These are phyloP conservation scores for Boletus semigastroideus DNA, from an alignment of 1,284 basidiomycete species.

Conservation along the genomic window DNA sequence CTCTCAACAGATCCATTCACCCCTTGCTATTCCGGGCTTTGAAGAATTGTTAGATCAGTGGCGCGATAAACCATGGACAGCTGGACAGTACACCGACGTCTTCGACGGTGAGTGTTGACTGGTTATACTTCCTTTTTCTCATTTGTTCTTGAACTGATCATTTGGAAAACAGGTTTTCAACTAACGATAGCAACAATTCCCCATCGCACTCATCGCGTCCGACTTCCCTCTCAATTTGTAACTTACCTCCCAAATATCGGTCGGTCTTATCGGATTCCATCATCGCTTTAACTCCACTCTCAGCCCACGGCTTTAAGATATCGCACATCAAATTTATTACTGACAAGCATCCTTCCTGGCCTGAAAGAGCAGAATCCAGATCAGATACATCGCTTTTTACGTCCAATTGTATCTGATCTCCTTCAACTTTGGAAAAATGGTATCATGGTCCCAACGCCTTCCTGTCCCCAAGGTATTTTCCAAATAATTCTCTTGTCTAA, in stretches of 20 bases:
- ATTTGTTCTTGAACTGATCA: too few species aligned
- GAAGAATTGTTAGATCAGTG: too few species aligned
- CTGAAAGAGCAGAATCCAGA: slow-evolving; percentile 36
- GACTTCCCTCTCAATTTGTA: not conserved
- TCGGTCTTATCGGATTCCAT: too few species aligned
- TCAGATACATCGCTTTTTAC: slow-evolving; percentile 32
- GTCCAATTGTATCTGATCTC: slow-evolving; percentile 31
- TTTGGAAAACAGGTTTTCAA: not conserved
- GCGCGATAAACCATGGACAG: too few species aligned
- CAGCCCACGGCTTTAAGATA: too few species aligned
- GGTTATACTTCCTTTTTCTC: too few species aligned
- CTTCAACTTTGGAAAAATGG: slow-evolving; percentile 5
- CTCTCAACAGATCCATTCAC: too few species aligned
- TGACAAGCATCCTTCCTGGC: slow-evolving; percentile 33
- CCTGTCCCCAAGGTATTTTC: not conserved
- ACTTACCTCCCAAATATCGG: not conserved
- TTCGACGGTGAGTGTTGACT: too few species aligned
- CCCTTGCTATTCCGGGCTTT: too few species aligned
- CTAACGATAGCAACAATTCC: not conserved
- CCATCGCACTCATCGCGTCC: not conserved
- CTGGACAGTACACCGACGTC: too few species aligned
- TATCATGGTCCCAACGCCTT: slow-evolving; percentile 6
- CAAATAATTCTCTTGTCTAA: too few species aligned
- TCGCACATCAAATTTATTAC: not conserved
- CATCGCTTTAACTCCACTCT: too few species aligned